Conservation (phyloP, 202 grass and related monocot genomes). For the Dendrocalamus latiflorus region DNA sequence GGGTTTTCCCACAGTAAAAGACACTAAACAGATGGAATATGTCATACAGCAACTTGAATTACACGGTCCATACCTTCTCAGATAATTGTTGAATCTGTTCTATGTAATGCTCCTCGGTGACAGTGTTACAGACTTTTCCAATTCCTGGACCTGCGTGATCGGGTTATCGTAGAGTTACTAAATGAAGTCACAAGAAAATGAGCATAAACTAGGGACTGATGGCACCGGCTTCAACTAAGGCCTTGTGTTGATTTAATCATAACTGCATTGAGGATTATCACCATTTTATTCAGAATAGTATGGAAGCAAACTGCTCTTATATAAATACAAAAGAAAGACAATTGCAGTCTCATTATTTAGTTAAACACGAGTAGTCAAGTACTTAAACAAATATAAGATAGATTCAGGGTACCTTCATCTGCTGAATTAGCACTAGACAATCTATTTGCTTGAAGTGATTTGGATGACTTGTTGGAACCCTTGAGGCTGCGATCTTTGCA, state of each 20-base stretch:
- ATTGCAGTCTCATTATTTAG: neutral
- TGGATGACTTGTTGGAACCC: constrained; percentile 44
- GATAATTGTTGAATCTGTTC: constrained; percentile 60
- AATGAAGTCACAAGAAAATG: neutral
- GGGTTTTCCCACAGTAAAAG: neutral
- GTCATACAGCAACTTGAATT: neutral
- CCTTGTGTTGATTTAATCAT: neutral
- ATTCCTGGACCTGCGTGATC: constrained; percentile 38
- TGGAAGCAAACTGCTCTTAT: neutral
- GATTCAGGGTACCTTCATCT: constrained; percentile 34
- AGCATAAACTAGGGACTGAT: neutral
- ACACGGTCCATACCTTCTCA: constrained; percentile 42
- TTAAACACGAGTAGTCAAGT: neutral
- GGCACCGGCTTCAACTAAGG: neutral
- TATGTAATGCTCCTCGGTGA: constrained; percentile 37
- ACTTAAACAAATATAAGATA: constrained; percentile 5
- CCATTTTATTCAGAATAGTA: neutral
- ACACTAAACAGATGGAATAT: neutral
- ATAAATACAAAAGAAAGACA: neutral
- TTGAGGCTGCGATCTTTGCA: constrained; percentile 52
- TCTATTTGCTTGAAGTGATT: constrained; percentile 75
- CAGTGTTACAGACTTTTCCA: constrained; percentile 35
- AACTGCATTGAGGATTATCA: neutral
- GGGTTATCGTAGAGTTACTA: constrained; percentile 19
- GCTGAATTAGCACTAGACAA: constrained; percentile 35